phyloP scores from a whole-genome alignment of 1,284 basidiomycete species.

The Puccinia sorghi region DNA sequence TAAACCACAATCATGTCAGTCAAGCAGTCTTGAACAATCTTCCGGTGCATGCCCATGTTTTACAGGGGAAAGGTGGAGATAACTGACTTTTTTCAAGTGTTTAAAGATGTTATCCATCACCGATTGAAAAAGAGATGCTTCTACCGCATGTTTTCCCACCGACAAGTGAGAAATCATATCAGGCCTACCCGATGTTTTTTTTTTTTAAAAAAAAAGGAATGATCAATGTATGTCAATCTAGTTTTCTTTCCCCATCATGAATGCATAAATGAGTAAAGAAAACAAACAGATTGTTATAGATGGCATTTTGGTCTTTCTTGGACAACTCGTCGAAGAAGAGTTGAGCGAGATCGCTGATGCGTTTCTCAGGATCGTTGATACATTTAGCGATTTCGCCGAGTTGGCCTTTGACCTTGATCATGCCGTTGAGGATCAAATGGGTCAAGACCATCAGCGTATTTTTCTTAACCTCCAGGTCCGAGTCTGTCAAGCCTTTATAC shows the following conservation, averaged over 20 bases:
- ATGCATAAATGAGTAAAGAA: slow-evolving; percentile 29
- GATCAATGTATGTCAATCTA: too few relatives aligned
- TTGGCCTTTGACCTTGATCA: slow-evolving; percentile 99
- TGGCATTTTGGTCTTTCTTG: slow-evolving; percentile 88
- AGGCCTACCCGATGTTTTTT: slow-evolving; percentile 8
- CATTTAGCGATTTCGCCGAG: slow-evolving; percentile 99
- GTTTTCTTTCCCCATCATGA: too few relatives aligned
- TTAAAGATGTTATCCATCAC: slow-evolving; percentile 95
- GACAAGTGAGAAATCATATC: slow-evolving; percentile 76
- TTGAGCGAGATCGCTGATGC: slow-evolving; percentile 90
- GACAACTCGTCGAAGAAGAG: slow-evolving; percentile 95
- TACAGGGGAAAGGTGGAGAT: neutral
- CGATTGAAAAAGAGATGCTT: slow-evolving; percentile 85
- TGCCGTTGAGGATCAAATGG: slow-evolving; percentile 94
- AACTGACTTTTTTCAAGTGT: slow-evolving; percentile 80
- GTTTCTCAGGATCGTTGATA: slow-evolving; percentile 83
- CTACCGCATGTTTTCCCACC: slow-evolving; percentile 87
- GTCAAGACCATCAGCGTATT: slow-evolving; percentile 99
- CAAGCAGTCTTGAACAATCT: neutral
- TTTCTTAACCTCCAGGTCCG: slow-evolving; percentile 89
- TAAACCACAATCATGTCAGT: neutral
- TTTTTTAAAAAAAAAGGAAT: too few relatives aligned
- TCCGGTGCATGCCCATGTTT: neutral
- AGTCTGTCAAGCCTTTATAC: slow-evolving; percentile 87
- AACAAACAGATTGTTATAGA: slow-evolving; percentile 91